These are phyloP conservation scores for Fusarium burgessii DNA, from an alignment of 2,329 filamentous ascomycete species.

Conservation along the genomic window DNA sequence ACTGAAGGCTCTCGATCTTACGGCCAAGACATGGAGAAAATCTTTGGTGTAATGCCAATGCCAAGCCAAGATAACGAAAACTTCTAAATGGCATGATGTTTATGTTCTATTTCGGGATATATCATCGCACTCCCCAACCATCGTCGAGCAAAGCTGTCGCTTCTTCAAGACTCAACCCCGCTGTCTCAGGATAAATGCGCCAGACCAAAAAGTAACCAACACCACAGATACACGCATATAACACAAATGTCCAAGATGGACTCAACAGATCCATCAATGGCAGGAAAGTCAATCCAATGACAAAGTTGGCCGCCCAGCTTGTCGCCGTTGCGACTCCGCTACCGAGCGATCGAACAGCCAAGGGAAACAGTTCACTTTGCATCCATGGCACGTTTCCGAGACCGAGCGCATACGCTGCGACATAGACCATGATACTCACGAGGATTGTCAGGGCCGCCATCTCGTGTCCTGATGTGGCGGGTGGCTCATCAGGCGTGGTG, in stretches of 20 bases:
- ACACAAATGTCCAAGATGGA: conserved; percentile 80
- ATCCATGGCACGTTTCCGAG: conserved; percentile 97
- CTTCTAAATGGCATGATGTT: not conserved
- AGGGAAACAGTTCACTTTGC: conserved; percentile 90
- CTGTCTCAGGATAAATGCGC: conserved; percentile 87
- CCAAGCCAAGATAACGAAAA: not conserved
- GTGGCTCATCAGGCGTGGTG: conserved; percentile 30
- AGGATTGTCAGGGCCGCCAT: conserved; percentile 72
- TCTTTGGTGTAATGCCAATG: conserved; percentile 10
- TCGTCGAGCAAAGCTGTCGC: conserved; percentile 77
- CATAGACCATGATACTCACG: conserved; percentile 82
- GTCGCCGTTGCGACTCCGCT: conserved; percentile 81
- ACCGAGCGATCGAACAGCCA: conserved; percentile 78
- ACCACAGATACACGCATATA: conserved; percentile 80
- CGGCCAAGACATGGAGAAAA: conserved; percentile 4
- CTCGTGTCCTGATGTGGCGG: conserved; percentile 35
- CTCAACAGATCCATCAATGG: conserved; percentile 84
- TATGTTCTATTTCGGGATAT: conserved; percentile 1
- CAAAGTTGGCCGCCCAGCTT: conserved; percentile 88
- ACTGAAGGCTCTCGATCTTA: conserved; percentile 24
- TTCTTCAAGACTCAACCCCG: conserved; percentile 83
- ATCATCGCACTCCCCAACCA: conserved; percentile 76
- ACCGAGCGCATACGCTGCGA: conserved; percentile 86
- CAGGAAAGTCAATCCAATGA: conserved; percentile 87
- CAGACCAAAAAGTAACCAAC: conserved; percentile 76